These are phyloP conservation scores for Artomyces pyxidatus DNA, from an alignment of 768 basidiomycete species.

Conservation along the genomic window DNA sequence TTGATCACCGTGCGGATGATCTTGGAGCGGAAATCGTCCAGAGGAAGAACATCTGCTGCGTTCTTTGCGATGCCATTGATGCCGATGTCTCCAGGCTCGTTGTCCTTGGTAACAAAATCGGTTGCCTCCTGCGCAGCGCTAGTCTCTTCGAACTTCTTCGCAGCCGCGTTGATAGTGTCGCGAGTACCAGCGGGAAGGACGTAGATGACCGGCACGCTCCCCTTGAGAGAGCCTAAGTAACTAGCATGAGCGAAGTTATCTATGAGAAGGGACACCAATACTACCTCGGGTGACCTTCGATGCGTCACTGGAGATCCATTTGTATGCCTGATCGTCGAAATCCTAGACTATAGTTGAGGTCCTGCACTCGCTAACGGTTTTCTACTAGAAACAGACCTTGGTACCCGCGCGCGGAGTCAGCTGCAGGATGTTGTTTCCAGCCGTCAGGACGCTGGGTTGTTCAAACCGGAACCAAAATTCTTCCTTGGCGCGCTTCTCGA, in stretches of 20 bases:
- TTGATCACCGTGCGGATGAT: neutral
- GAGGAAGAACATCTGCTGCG: neutral
- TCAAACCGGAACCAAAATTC: slow-evolving; percentile 1
- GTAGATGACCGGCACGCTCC: neutral
- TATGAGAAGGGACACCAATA: neutral
- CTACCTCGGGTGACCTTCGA: neutral
- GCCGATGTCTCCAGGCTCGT: neutral
- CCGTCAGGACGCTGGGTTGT: neutral
- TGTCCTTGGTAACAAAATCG: slow-evolving; percentile 3
- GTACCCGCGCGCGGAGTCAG: neutral
- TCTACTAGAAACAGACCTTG: too few species aligned
- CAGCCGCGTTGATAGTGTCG: neutral
- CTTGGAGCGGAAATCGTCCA: neutral
- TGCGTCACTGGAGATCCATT: slow-evolving; percentile 1
- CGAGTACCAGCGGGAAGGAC: slow-evolving; percentile 1
- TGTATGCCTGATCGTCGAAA: slow-evolving; percentile 3
- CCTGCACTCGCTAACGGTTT: too few species aligned
- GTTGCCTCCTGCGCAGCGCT: neutral
- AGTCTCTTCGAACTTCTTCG: neutral
- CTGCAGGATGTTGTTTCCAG: neutral
- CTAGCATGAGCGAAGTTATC: neutral
- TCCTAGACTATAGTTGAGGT: too few species aligned
- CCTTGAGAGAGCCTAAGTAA: neutral
- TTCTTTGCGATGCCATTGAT: neutral
- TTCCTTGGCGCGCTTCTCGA: neutral